Percentiles rank a stretch among this genome's conserved stretches.
Evolutionary conservation across 192 early-diverging fungal species (phyloP).

Genomic region (Mortierella hygrophila): DNA sequence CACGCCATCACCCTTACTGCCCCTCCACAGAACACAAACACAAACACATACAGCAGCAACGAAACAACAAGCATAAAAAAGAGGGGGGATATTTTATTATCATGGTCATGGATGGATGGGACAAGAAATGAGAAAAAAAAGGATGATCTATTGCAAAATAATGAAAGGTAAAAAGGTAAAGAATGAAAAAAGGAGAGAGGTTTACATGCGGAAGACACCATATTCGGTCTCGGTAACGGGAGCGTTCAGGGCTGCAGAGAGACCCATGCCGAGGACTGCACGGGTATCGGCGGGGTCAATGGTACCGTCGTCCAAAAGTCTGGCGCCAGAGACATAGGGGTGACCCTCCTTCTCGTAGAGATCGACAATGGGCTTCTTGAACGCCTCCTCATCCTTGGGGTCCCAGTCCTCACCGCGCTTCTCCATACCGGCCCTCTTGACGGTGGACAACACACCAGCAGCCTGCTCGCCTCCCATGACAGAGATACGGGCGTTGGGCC

Average conservation of each 20-base stretch:
- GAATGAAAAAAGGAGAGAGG: background rate
- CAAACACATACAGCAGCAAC: background rate
- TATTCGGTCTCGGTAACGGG: conserved; percentile 81
- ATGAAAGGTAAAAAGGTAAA: background rate
- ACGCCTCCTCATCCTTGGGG: conserved; percentile 79
- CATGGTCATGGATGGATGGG: background rate
- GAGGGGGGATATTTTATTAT: conserved; percentile 2
- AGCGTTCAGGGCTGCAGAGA: conserved; percentile 83
- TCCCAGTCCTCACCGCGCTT: conserved; percentile 85
- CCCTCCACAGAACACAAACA: background rate
- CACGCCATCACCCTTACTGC: background rate
- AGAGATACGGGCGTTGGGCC: conserved; percentile 93
- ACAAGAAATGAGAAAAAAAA: background rate
- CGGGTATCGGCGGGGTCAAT: conserved; percentile 92
- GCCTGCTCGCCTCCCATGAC: conserved; percentile 99
- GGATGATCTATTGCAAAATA: conserved; percentile 1
- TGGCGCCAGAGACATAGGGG: conserved; percentile 91
- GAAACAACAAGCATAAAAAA: background rate
- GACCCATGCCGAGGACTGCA: conserved; percentile 85
- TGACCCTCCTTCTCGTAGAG: conserved; percentile 95
- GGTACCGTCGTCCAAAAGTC: conserved; percentile 96
- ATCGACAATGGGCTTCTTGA: conserved; percentile 86
- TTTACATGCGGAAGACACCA: conserved; percentile 98
- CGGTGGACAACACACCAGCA: conserved; percentile 90
- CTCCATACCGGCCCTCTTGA: conserved; percentile 84